Evolutionary conservation across 2,329 filamentous ascomycete genomes (phyloP), one percentile per base, ranked within the genome.

Genomic region (Orbilia brochopaga): DNA sequence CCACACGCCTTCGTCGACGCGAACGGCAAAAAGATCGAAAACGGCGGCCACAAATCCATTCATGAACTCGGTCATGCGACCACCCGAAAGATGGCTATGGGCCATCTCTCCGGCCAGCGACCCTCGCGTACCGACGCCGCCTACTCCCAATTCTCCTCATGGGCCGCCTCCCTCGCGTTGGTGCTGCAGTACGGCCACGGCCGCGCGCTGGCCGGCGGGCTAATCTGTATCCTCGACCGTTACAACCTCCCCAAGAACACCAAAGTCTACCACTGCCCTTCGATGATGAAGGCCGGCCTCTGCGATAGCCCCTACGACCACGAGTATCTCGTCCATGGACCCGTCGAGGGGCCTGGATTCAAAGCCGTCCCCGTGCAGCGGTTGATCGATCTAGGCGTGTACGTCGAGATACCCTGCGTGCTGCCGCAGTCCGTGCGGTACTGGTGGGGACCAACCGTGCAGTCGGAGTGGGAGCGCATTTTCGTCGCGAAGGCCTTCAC

Each of bases 271-370:
- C 66, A 70, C 32, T 70, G 66, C 17, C 66, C 66, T 13, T 23
- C 54, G 19, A 64, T 70, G 66, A 58, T 55, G 59, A 54, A 27
- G 54, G 66, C 66, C 2, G 66, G 66, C 30, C 42, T 70, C 8
- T 70, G 66, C 46, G 66, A 64, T 60, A 60, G 59, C 40, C 55
- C 60, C 24, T 70, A 70, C 30, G 59, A 64, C 42, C 66, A 70
- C 30, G 66, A 70, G 35, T 70, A 70, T 17, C 66, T 70, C 30
- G 66, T 70, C 24, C 66, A 70, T 42, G 66, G 66, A 35, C 66
- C 66, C 8, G 66, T 70, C 2, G 59, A 64, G 27, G 66, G 66
- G 6, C 40, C 59, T 1, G 66, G 66, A 37, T 70, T 64, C 24
- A 70, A 70, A 60, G 66, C 66, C 44, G 66, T 70, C 6, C 42